Base-by-base conservation (phyloP, 2,329 filamentous ascomycete species). In the Ramularia endophylla region DNA sequence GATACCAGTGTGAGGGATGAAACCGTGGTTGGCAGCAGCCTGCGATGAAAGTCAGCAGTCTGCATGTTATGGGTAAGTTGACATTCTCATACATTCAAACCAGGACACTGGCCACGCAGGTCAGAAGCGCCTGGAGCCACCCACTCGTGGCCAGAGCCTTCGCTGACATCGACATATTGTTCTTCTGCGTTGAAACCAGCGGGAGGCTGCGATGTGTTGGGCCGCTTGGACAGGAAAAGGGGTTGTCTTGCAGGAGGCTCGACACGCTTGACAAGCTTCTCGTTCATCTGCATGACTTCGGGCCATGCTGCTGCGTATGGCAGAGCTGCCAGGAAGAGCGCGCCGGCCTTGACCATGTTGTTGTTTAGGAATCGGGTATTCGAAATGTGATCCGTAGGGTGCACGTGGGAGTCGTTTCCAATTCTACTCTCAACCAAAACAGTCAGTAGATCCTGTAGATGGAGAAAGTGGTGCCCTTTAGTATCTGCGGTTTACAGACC, bases 51-150 rank as follows among this genome's bases (percentile, higher is more conserved):
- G n/a, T n/a, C n/a, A n/a, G n/a, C 2, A 44, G 22, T 16, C 29
- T 15, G 12, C 5, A 11, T 8, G 8, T 4, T 29, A 12, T 11
- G 12, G 7, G 27, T 29, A 29, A 29, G 27, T 15, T 12, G 12
- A n/a, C 12, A 12, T 29, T 12, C 27, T 4, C 18, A 29, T 8
- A 19, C 28, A 29, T 30, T 28, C 15, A 40, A 28, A 20, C 56
- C 57, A 3, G 56, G 55, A 25, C 57, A 59, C 33, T 50, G 53
- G 5, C 56, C 56, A 37, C 56, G 34, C 27, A 52, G 48, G 19
- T 57, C 56, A 7, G 38, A 44, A 15, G 25, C 11, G 6, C 46
- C 43, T 5, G 56, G 56, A 30, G 54, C 30, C 8, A 37, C 37
- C 19, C 53, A 59, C 5, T 47, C 51, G 28, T 58, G 42, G 2